Percentiles rank a stretch among this genome's conserved stretches.
phyloP scores from a whole-genome alignment of 257 asterid genomes.

The Echites panduratus region DNA sequence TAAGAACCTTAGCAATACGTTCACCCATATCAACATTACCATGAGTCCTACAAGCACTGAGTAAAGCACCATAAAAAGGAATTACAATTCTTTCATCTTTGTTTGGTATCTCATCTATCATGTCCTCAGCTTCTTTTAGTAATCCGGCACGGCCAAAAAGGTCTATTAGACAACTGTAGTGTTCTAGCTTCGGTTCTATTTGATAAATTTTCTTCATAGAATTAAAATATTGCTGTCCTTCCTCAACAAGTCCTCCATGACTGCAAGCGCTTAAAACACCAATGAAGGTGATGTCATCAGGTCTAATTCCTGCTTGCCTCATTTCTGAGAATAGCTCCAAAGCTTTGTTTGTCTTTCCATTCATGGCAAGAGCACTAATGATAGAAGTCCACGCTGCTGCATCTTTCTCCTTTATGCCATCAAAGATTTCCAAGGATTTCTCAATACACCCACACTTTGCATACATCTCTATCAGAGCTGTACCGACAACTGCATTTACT shows the following conservation, averaged over 20 bases:
- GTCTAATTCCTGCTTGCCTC: conserved; percentile 49
- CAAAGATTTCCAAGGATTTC: conserved; percentile 51
- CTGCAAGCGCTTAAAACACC: conserved; percentile 84
- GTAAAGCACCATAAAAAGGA: conserved; percentile 73
- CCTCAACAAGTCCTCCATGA: conserved; percentile 80
- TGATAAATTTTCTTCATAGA: conserved; percentile 46
- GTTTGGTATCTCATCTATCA: conserved; percentile 36
- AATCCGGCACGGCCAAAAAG: conserved; percentile 82
- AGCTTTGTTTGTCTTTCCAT: conserved; percentile 50
- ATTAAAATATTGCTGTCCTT: conserved; percentile 62
- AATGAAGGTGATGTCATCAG: conserved; percentile 74
- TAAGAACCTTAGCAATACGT: conserved; percentile 51
- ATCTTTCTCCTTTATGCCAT: conserved; percentile 52
- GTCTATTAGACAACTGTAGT: conserved; percentile 78
- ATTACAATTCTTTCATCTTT: conserved; percentile 32
- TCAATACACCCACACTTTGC: conserved; percentile 76
- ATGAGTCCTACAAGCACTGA: conserved; percentile 72
- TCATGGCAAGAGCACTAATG: conserved; percentile 68
- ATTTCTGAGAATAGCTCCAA: conserved; percentile 57
- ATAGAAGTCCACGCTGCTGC: conserved; percentile 70
- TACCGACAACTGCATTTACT: conserved; percentile 67
- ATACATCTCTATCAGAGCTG: conserved; percentile 83
- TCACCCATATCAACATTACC: conserved; percentile 66
- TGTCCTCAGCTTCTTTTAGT: conserved; percentile 60
- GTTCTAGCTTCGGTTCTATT: conserved; percentile 70